Percentiles rank a stretch among this genome's conserved stretches.
Evolutionary conservation across 164 flowering plant genomes (phyloP).

Genomic region (Berberis vulgaris): DNA sequence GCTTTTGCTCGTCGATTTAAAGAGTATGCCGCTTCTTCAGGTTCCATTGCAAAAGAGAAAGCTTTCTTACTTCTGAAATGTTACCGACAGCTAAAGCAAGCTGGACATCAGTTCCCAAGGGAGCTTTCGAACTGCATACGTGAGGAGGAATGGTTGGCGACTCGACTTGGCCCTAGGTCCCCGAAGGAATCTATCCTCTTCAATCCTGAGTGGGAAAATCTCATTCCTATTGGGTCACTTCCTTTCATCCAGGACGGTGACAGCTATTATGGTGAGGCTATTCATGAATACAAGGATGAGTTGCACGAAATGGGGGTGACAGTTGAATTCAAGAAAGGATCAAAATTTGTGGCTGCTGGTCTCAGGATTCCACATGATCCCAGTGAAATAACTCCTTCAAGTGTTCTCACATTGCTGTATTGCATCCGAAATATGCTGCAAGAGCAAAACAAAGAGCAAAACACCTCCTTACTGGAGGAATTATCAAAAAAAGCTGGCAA

Average conservation of each 20-base stretch:
- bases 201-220: slow-evolving; percentile 35
- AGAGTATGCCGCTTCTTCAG: slow-evolving; percentile 17
- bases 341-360: slow-evolving; percentile 21
- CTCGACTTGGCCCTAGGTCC: slow-evolving; percentile 33
- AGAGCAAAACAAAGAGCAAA: not conserved
- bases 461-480: slow-evolving; percentile 13
- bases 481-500: slow-evolving; percentile 18
- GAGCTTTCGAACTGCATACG: slow-evolving; percentile 25
- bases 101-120: slow-evolving; percentile 13
- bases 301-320: slow-evolving; percentile 37
- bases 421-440: slow-evolving; percentile 22
- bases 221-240: slow-evolving; percentile 30
- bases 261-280: slow-evolving; percentile 25
- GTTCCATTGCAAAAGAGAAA: slow-evolving; percentile 21
- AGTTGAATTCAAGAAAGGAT: slow-evolving; percentile 20
- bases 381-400: slow-evolving; percentile 17
- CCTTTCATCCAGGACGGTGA: slow-evolving; percentile 47
- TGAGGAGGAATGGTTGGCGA: slow-evolving; percentile 48
- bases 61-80: slow-evolving; percentile 32
- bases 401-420: slow-evolving; percentile 32
- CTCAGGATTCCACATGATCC: slow-evolving; percentile 26
- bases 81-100: slow-evolving; percentile 26
- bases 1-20: slow-evolving; percentile 28
- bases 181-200: slow-evolving; percentile 47
- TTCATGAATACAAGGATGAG: slow-evolving; percentile 35